Conservation (phyloP, 305 asterid species). For the Nicotiana rustica region DNA sequence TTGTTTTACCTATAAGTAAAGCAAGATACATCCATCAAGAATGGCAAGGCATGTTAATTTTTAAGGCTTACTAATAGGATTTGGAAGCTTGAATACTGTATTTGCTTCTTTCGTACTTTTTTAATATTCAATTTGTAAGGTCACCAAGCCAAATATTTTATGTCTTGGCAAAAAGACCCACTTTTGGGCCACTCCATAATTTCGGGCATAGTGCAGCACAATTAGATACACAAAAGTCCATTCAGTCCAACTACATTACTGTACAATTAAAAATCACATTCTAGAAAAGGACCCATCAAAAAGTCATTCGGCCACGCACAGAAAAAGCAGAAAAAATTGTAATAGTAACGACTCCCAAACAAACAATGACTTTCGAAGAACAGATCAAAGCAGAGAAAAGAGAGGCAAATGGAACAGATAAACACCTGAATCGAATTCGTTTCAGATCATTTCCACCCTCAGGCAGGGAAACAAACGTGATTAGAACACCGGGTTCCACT, state of each 20-base stretch:
- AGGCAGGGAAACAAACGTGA: conserved; percentile 82
- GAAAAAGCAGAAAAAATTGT: conserved; percentile 34
- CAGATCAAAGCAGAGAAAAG: conserved; percentile 7
- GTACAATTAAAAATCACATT: conserved; percentile 27
- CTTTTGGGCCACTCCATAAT: conserved; percentile 32
- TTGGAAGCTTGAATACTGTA: not conserved
- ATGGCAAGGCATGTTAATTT: not conserved
- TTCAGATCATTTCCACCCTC: conserved; percentile 94
- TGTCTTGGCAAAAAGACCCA: conserved; percentile 2
- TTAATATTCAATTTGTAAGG: conserved; percentile 13
- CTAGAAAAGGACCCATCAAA: conserved; percentile 28
- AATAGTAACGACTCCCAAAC: conserved; percentile 49
- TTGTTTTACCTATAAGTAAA: not conserved
- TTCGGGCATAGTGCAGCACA: conserved; percentile 35
- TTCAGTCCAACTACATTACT: conserved; percentile 11
- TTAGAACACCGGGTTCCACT: conserved; percentile 94
- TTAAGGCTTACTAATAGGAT: not conserved
- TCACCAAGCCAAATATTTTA: conserved; percentile 9
- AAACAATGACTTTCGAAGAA: conserved; percentile 48
- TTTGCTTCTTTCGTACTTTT: not conserved
- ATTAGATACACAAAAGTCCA: not conserved
- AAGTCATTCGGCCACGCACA: conserved; percentile 23
- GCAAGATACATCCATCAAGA: not conserved
- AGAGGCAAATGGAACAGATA: conserved; percentile 3
- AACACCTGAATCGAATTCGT: conserved; percentile 90